Evolutionary conservation across 164 flowering plant species (phyloP).

Genomic region (Vitis labrusca): DNA sequence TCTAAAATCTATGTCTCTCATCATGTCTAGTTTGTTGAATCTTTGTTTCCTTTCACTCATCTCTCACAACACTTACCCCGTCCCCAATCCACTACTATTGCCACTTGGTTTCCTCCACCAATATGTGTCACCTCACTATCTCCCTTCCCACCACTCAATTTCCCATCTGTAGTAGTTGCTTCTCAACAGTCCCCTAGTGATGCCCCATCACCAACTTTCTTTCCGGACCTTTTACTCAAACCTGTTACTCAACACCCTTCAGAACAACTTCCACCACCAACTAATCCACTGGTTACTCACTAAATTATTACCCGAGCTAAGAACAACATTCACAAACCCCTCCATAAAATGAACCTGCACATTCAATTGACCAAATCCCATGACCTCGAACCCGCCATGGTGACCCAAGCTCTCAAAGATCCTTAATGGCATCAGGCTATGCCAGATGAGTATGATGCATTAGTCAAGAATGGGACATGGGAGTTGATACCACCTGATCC

Average conservation of each 20-base stretch:
- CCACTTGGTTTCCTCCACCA: too few relatives aligned
- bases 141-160: too few relatives aligned
- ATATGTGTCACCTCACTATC: too few relatives aligned
- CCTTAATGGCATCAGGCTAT: background rate
- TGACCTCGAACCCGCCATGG: background rate
- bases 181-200: too few relatives aligned
- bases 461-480: background rate
- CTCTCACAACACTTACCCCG: too few relatives aligned
- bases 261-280: background rate
- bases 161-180: too few relatives aligned
- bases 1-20: too few relatives aligned
- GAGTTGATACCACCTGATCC: background rate
- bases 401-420: constrained; percentile 4
- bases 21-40: too few relatives aligned
- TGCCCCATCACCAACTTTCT: background rate
- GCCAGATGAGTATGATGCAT: background rate
- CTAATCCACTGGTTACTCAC: too few relatives aligned
- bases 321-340: background rate
- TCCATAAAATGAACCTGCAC: background rate
- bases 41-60: too few relatives aligned
- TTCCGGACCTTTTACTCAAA: background rate
- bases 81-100: too few relatives aligned
- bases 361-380: too few relatives aligned
- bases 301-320: background rate
- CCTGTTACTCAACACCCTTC: background rate